Base-by-base conservation (phyloP, 805 yeast genomes). In the Kuraishia cidri region DNA sequence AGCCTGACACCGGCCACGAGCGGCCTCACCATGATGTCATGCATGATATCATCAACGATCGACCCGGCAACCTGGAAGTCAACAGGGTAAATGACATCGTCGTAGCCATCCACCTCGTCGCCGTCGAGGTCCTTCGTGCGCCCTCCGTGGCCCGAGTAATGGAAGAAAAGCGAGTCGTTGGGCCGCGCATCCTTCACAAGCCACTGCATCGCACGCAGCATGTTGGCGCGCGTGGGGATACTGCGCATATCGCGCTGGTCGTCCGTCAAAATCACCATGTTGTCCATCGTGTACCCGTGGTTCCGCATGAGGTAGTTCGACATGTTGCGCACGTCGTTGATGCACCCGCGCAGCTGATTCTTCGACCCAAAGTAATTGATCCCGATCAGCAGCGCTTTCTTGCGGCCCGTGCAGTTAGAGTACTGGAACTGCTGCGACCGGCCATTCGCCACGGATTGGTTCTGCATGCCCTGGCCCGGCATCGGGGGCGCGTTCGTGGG, bases 121-220 rank as follows among this genome's bases (percentile, higher is more conserved):
- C 86, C 86, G 45, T 76, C 73, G 22, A 56, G 44, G 46, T 81
- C 88, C 31, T 58, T 49, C 2, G 72, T 66, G 45, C 75, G 79
- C 1, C 86, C 82, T 17, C 92, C 92, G 48, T 81, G 92, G 10
- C 90, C 86, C 2, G 86, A 77, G 49, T 75, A 79, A 50, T 81
- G 90, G 64, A 81, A 72, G 44, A 81, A 73, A 34, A 79, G 56
- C 13, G 84, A 71, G 53, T 80, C 90, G 46, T 80, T 78, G n/a
- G 86, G 79, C 43, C 59, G 64, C 2, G 87, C 88, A 39, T 64
- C 77, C 23, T 60, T 62, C 14, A 77, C 83, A 19, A 81, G 66
- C 90, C 92, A 81, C 30, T 64, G 70, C 77, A 79, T 77, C 3
- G 84, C 92, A 28, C 72, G 62, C 16, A 79, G 44, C 46, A 81